Evolutionary conservation across 2,329 filamentous ascomycete species (phyloP), one percentile per base, ranked within the genome.

Genomic region (Lecanicillium sp.): DNA sequence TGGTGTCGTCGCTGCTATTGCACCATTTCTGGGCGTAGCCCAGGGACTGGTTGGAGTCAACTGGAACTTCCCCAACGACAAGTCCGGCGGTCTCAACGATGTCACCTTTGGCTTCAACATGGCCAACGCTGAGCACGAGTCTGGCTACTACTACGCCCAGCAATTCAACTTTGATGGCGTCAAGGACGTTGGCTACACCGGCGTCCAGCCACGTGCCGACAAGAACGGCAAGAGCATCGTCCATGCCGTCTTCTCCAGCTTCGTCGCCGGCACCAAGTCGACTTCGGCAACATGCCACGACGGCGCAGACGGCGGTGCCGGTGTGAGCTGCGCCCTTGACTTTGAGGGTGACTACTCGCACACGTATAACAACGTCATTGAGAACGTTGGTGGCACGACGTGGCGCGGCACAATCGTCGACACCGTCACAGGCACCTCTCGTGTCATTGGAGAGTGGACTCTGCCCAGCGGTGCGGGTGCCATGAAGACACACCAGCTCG

Each of bases 281-380:
- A 15, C 11, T 3, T 39, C 50, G 17, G 3, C 39, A 0, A 48
- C 44, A 15, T 54, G 56, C 48, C 1, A 46, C 29, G 1, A 47
- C 30, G 38, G 52, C 20, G 48, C 57, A 36, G 48, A 60, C 36
- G 41, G 50, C 38, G 34, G 52, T 29, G 45, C 53, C 37, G 41
- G 49, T 9, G 42, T 52, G 8, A 49, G 53, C 39, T 49, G 50
- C 39, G 28, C 44, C 14, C 8, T 51, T 4, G 44, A 46, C 3
- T 43, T 54, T 13, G 25, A 29, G 1, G 47, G 39, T 7, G 37
- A 46, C 28, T 55, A 55, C 41, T 39, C 29, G 7, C 36, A 47
- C 29, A 48, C 37, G 15, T 52, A 46, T 18, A 41, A 49, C 34
- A 25, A 47, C 5, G 41, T 44, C n/a, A 40, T 54, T 15, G 31